These are phyloP conservation scores for Xylaria palmicola DNA, from an alignment of 495 filamentous ascomycete genomes.

Conservation along the genomic window DNA sequence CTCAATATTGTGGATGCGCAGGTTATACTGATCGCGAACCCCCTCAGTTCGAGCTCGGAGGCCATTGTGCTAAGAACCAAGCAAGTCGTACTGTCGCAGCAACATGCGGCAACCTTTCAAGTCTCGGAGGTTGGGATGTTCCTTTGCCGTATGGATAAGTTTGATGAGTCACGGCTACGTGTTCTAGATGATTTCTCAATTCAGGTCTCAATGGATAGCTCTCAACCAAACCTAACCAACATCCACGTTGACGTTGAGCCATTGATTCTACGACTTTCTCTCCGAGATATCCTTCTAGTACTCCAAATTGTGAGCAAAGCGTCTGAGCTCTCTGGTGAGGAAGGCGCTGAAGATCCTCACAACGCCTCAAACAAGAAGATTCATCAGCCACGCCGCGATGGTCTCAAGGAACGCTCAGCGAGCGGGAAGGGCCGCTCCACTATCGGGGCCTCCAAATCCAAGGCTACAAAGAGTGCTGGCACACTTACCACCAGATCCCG, in stretches of 20 bases:
- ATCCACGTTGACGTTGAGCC: conserved; percentile 89
- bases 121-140: conserved; percentile 96
- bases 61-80: conserved; percentile 95
- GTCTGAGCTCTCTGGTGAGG: conserved; percentile 73
- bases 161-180: conserved; percentile 79
- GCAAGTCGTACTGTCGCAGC: conserved; percentile 86
- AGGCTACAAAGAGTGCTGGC: conserved; percentile 17
- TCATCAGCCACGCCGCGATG: conserved; percentile 59
- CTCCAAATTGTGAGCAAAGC: conserved; percentile 92
- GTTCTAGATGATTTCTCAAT: conserved; percentile 96
- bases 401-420: conserved; percentile 60
- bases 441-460: conserved; percentile 41
- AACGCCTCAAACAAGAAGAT: conserved; percentile 56
- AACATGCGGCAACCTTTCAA: conserved; percentile 91
- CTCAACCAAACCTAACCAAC: conserved; percentile 65
- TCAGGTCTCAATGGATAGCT: conserved; percentile 83
- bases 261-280: conserved; percentile 84
- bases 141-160: conserved; percentile 95
- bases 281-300: conserved; percentile 91
- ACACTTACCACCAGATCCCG: conserved; percentile 19
- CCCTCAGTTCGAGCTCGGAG: conserved; percentile 82
- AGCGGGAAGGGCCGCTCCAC: conserved; percentile 66
- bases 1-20: conserved; percentile 95
- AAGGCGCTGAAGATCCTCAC: conserved; percentile 40
- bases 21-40: conserved; percentile 93